Base-by-base conservation (phyloP, 768 basidiomycete species). In the Leucosporidium creatinivorum region DNA sequence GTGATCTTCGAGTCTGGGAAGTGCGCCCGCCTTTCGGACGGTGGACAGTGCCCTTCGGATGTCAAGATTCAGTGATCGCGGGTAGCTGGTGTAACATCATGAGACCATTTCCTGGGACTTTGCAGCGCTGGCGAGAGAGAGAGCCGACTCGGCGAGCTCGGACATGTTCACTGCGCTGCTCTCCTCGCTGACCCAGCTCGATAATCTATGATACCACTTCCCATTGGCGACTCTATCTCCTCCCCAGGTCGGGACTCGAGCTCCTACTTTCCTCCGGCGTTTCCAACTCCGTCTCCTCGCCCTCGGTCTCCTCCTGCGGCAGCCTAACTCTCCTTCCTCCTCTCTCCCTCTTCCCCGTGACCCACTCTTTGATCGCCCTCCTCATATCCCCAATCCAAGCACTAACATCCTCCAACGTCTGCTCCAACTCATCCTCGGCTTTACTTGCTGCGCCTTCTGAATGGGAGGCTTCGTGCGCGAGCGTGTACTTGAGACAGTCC, bases 401-500 rank as follows among this genome's bases (percentile, higher is more conserved):
- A 18, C 47, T 26, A n/a, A 60, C 21, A 19, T 60, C 59, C 59
- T 60, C 59, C 9, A 60, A 30, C 47, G 30, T 31, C 28, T 60
- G 47, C 26, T 60, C 59, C 28, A 60, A 47, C 59, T 60, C 59
- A 17, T 60, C 47, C 28, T 28, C 55, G 5, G 18, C 25, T 31
- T 28, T 28, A 26, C 55, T 28, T 7, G 28, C 55, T 18, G 55
- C n/a, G 4, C 28, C 48, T 1, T 25, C 59, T 7, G 36, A 39
- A 21, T 49, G 47, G 19, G 26, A 7, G 5, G 44, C 47, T 61
- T 78, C 78, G 68, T 76, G 74, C 9, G 78, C 76, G 28, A 81
- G 79, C 65, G 89, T 94, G 75, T 93, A 91, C 61, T 87, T 87
- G 21, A 99, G 80, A 5, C 97, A 91, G 75, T 99, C 96, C 77